Evolutionary conservation across 2,329 filamentous ascomycete genomes (phyloP).

Genomic region (Xylariaceae sp.): DNA sequence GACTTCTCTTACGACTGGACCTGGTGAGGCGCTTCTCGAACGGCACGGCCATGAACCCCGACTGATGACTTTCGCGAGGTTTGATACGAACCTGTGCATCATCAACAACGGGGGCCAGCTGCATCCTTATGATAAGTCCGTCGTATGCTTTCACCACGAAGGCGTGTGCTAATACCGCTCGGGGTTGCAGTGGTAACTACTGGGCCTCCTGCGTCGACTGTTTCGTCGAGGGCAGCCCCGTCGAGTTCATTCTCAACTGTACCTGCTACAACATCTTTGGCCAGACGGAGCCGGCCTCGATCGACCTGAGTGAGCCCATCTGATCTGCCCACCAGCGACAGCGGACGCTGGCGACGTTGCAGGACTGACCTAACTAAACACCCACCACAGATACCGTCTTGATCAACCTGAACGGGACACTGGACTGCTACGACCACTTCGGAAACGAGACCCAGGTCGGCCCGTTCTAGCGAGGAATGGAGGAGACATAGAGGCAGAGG

Average conservation of each 20-base stretch:
- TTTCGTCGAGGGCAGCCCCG: constrained; percentile 15
- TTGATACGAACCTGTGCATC: constrained; percentile 28
- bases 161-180: constrained; percentile 1
- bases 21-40: constrained; percentile 19
- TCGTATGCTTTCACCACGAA: neutral
- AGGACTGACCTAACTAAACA: too few relatives aligned
- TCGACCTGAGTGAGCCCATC: constrained; percentile 21
- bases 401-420: constrained; percentile 28
- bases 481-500: too few relatives aligned
- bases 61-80: constrained; percentile 25
- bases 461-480: constrained; percentile 17
- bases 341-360: constrained; percentile 3
- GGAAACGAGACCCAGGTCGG: constrained; percentile 29
- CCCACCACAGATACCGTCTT: constrained; percentile 30
- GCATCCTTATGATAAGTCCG: constrained; percentile 15
- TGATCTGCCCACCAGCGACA: neutral
- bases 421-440: constrained; percentile 29
- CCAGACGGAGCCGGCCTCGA: constrained; percentile 10
- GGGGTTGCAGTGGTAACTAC: constrained; percentile 20
- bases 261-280: constrained; percentile 16
- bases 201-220: constrained; percentile 21
- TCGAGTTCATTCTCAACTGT: constrained; percentile 18
- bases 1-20: constrained; percentile 32
- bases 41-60: constrained; percentile 1
- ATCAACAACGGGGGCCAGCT: constrained; percentile 23